phyloP scores from a whole-genome alignment of 805 yeast genomes.

The Myxozyma udenii region DNA sequence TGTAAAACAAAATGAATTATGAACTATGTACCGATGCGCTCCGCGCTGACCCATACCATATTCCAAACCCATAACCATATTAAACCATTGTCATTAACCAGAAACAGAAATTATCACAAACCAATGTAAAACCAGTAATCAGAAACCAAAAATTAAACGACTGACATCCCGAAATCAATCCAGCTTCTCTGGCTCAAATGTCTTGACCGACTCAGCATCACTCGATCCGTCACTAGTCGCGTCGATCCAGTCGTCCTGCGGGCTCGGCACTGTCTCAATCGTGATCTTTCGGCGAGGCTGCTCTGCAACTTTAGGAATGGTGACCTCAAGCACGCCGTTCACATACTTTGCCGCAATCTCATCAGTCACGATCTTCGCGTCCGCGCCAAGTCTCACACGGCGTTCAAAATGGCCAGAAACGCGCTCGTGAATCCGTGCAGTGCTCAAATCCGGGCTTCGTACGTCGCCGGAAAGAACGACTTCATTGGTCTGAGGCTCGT shows the following conservation, averaged over 20 bases:
- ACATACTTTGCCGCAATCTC: conserved; percentile 47
- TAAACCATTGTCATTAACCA: too few species aligned
- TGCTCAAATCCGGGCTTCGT: conserved; percentile 29
- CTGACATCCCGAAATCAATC: conserved; percentile 7
- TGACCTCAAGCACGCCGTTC: conserved; percentile 46
- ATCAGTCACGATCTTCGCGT: conserved; percentile 44
- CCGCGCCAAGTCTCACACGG: conserved; percentile 38
- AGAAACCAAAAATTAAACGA: too few species aligned
- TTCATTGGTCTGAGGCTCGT: conserved; percentile 46
- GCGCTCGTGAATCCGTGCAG: conserved; percentile 39
- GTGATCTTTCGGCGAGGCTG: conserved; percentile 18
- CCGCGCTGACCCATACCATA: too few species aligned
- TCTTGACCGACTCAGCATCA: background rate
- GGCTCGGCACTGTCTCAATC: conserved; percentile 22
- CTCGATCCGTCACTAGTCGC: conserved; percentile 6
- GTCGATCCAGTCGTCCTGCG: conserved; percentile 26
- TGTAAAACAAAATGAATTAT: too few species aligned
- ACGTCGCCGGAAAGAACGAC: conserved; percentile 46
- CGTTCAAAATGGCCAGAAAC: conserved; percentile 45
- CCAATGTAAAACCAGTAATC: too few species aligned
- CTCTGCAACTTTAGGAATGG: conserved; percentile 41
- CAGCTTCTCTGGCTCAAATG: conserved; percentile 21
- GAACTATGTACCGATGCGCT: too few species aligned
- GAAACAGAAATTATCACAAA: too few species aligned
- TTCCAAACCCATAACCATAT: too few species aligned